Conservation (phyloP, 1,284 basidiomycete species). For the Lignosus rhinocerotis region DNA sequence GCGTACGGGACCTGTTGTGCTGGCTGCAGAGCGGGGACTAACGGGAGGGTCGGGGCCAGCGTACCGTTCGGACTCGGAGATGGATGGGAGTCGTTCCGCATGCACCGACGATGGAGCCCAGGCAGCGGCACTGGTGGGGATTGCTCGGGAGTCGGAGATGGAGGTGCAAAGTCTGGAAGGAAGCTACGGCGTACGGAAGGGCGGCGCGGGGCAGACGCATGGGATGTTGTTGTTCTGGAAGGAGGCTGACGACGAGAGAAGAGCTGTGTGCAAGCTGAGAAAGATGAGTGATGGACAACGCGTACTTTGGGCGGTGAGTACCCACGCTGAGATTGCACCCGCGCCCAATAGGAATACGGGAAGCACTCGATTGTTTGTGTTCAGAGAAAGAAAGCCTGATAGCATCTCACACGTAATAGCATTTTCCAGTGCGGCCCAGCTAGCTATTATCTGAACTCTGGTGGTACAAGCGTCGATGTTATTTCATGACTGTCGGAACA, state of each 20-base stretch:
- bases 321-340: slow-evolving; percentile 11
- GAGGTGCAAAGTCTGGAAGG: slow-evolving; percentile 11
- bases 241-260: slow-evolving; percentile 6
- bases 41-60: neutral
- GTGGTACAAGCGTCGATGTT: too few species aligned
- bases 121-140: slow-evolving; percentile 1
- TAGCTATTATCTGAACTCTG: neutral
- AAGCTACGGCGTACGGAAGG: neutral
- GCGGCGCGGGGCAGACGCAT: slow-evolving; percentile 2
- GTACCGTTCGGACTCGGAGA: neutral
- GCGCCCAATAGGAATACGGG: slow-evolving; percentile 11
- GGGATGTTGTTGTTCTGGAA: slow-evolving; percentile 15
- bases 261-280: slow-evolving; percentile 13
- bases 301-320: slow-evolving; percentile 10
- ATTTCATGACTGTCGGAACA: too few species aligned
- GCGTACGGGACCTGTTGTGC: neutral
- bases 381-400: slow-evolving; percentile 14
- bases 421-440: neutral
- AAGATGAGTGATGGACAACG: slow-evolving; percentile 16
- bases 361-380: slow-evolving; percentile 13
- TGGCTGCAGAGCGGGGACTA: neutral
- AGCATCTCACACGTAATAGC: slow-evolving; percentile 20
- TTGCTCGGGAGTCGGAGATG: slow-evolving; percentile 22
- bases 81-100: neutral
- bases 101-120: neutral